Evolutionary conservation across 306 rosid genomes (phyloP).

Genomic region (Cicer chorassanicum): DNA sequence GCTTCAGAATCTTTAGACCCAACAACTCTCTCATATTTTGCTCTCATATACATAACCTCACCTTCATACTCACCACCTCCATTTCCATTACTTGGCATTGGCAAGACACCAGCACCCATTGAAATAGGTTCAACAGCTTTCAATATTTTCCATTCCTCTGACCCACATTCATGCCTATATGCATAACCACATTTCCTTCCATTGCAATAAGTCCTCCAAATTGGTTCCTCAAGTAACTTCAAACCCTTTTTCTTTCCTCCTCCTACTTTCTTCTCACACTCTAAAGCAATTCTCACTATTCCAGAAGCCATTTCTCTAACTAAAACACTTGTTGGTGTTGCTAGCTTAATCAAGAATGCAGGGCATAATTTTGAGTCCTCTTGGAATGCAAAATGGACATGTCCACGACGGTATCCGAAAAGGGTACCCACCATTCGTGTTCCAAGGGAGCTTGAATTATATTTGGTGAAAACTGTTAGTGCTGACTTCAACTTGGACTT

Average conservation of each 20-base stretch:
- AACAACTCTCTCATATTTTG: conserved; percentile 81
- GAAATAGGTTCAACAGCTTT: conserved; percentile 80
- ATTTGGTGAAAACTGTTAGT: conserved; percentile 46
- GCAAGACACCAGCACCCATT: conserved; percentile 92
- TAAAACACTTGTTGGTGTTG: conserved; percentile 74
- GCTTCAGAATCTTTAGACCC: conserved; percentile 93
- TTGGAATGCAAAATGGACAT: conserved; percentile 77
- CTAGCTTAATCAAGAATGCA: conserved; percentile 65
- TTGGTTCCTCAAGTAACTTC: conserved; percentile 60
- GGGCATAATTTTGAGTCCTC: conserved; percentile 62
- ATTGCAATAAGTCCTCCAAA: conserved; percentile 83
- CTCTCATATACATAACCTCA: conserved; percentile 93
- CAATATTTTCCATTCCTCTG: conserved; percentile 76
- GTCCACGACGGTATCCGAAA: conserved; percentile 81
- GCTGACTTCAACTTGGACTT: conserved; percentile 67
- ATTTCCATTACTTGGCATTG: conserved; percentile 52
- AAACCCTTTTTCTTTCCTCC: conserved; percentile 11
- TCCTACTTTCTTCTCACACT: conserved; percentile 62
- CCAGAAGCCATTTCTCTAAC: conserved; percentile 94
- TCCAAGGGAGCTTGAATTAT: conserved; percentile 45
- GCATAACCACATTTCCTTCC: conserved; percentile 85
- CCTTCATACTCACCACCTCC: conserved; percentile 62
- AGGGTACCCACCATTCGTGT: conserved; percentile 74
- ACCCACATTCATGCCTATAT: conserved; percentile 58
- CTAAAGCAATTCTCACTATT: conserved; percentile 76